These are phyloP conservation scores for Stagonosporopsis cucurbitacearum DNA, from an alignment of 2,329 filamentous ascomycete genomes.

Conservation along the genomic window DNA sequence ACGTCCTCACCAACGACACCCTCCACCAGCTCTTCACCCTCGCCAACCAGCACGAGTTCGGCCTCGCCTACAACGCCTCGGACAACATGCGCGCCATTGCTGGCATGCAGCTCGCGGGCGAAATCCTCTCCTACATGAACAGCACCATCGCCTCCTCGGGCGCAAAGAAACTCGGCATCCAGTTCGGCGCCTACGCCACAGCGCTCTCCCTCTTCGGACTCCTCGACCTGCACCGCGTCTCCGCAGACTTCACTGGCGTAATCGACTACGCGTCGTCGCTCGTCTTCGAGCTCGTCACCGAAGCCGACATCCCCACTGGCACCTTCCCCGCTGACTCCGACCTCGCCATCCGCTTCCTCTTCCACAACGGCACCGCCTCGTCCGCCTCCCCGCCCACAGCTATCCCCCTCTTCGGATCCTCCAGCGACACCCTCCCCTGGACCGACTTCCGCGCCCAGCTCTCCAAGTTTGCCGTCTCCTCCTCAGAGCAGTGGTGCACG, in stretches of 20 bases:
- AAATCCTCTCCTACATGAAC: constrained; percentile 55
- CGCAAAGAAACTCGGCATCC: constrained; percentile 56
- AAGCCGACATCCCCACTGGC: constrained; percentile 45
- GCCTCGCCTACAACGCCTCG: constrained; percentile 77
- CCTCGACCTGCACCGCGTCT: constrained; percentile 57
- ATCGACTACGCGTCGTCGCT: constrained; percentile 86
- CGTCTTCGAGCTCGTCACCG: constrained; percentile 74
- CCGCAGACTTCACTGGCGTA: constrained; percentile 73
- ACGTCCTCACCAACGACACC: constrained; percentile 65
- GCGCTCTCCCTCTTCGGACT: constrained; percentile 69
- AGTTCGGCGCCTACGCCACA: constrained; percentile 68
- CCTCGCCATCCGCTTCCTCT: constrained; percentile 66
- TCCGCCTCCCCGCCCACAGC: constrained; percentile 54
- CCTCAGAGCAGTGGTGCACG: constrained; percentile 72
- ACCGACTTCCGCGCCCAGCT: constrained; percentile 69
- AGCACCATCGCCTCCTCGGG: constrained; percentile 48
- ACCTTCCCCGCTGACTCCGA: constrained; percentile 58
- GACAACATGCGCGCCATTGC: constrained; percentile 54
- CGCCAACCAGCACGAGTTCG: constrained; percentile 81
- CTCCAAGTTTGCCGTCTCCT: constrained; percentile 69
- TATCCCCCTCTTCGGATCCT: constrained; percentile 68
- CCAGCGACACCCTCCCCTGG: constrained; percentile 67
- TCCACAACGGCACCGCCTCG: constrained; percentile 66
- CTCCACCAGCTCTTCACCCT: constrained; percentile 72
- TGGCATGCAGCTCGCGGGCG: constrained; percentile 57